Conservation (phyloP, 306 rosid genomes). For the Corylus americana region DNA sequence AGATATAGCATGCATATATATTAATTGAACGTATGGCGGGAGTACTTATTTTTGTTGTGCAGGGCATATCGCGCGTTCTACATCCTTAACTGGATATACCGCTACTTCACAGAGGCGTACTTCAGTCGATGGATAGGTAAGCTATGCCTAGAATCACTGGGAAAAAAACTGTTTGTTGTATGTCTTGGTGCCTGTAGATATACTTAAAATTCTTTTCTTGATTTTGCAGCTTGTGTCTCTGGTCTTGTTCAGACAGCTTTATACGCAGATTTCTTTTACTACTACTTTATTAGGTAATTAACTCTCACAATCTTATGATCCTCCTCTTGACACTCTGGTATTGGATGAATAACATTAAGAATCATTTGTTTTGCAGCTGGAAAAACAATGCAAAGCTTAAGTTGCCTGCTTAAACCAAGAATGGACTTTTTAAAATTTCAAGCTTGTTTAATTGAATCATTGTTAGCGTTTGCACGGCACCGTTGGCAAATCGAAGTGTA, state of each 20-base stretch:
- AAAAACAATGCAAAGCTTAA: conserved; percentile 81
- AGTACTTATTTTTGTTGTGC: conserved; percentile 35
- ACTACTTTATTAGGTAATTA: conserved; percentile 78
- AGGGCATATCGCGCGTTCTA: conserved; percentile 94
- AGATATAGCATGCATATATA: neutral
- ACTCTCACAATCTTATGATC: conserved; percentile 5
- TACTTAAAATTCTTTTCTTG: conserved; percentile 23
- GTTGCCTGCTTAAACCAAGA: conserved; percentile 71
- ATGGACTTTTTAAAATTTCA: conserved; percentile 30
- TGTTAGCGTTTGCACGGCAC: conserved; percentile 6
- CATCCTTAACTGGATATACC: conserved; percentile 98
- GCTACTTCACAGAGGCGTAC: conserved; percentile 71
- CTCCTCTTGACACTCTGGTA: neutral
- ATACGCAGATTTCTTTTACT: conserved; percentile 97
- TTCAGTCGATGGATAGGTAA: conserved; percentile 87
- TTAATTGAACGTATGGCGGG: conserved; percentile 16
- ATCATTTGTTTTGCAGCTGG: conserved; percentile 70
- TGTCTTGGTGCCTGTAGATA: neutral
- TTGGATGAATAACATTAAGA: conserved; percentile 6
- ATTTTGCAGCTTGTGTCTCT: conserved; percentile 65
- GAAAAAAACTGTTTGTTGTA: conserved; percentile 12
- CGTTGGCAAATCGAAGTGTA: neutral
- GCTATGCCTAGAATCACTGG: neutral
- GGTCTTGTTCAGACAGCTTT: conserved; percentile 94
- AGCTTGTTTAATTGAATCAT: conserved; percentile 30